Percentiles rank a stretch among this genome's conserved stretches.
phyloP scores from a whole-genome alignment of 2,329 filamentous ascomycete genomes.

The Scedosporium apiospermum region DNA sequence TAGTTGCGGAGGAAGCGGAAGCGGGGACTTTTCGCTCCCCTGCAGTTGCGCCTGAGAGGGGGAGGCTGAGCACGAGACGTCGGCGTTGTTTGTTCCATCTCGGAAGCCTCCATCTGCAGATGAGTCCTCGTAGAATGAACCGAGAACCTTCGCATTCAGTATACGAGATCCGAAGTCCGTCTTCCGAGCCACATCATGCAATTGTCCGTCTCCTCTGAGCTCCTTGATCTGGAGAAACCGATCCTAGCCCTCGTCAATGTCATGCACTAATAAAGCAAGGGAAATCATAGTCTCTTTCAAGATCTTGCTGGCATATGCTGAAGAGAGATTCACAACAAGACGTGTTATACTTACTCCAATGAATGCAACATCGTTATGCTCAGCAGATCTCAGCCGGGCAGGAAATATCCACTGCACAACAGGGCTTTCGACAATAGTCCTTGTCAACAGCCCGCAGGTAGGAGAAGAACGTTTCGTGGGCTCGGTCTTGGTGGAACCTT shows the following conservation, averaged over 20 bases:
- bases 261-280: neutral
- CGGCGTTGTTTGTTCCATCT: conserved; percentile 6
- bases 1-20: conserved; percentile 64
- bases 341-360: conserved; percentile 53
- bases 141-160: conserved; percentile 68
- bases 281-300: conserved; percentile 6
- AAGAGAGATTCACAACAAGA: neutral
- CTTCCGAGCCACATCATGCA: conserved; percentile 69
- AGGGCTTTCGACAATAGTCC: conserved; percentile 69
- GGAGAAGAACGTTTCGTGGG: conserved; percentile 32
- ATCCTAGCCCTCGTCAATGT: conserved; percentile 40
- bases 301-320: neutral
- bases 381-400: conserved; percentile 60
- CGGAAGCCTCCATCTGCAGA: neutral
- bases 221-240: conserved; percentile 75
- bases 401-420: conserved; percentile 69
- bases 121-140: conserved; percentile 18
- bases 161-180: conserved; percentile 72
- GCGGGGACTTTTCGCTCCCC: neutral
- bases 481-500: conserved; percentile 17
- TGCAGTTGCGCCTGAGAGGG: neutral
- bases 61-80: neutral
- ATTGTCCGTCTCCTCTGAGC: conserved; percentile 56
- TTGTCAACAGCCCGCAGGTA: conserved; percentile 63
- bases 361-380: conserved; percentile 75